Evolutionary conservation across 371 early-diverging fungal genomes (phyloP), one percentile per base, ranked within the genome.

Genomic region (Aphelidium insulamus): DNA sequence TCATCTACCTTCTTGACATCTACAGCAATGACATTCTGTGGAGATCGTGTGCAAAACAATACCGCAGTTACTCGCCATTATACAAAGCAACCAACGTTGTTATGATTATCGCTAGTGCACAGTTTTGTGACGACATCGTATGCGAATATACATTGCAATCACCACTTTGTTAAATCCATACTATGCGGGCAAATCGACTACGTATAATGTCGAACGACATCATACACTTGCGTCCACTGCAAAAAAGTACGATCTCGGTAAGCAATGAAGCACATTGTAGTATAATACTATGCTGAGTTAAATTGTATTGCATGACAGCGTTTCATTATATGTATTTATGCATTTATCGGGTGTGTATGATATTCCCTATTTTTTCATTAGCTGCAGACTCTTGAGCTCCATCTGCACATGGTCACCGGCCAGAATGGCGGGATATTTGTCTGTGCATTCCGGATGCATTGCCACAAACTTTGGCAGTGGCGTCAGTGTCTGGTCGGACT

Each of bases 311-410:
- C 10, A 12, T 10, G 26, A 10, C 26, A 26, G 26, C 26, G 12
- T 26, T 26, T 10, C 12, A 26, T 10, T 26, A 10, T 10, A 26
- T 26, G 10, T 26, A 26, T 26, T 10, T 26, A 26, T 10, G 10
- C 12, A 10, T 26, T 10, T 26, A 26, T 12, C 10, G 10, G 26
- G 26, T 26, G 12, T 10, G 10, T 26, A 12, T 26, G 10, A 26
- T 10, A 26, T 10, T 12, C 10, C 12, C 12, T 45, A 50, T 36
- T 49, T 35, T 32, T 50, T 44, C 40, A 50, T 33, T 34, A 74
- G 46, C 5, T 60, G 56, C 24, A 74, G 62, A 32, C 59, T 43
- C n/a, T 56, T 61, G n/a, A 74, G 43, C 50, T 74, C 75, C 24
- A 40, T 41, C 39, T 57, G 48, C 24, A 74, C 71, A 39, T 69